A percentile compares a stretch with the other conserved stretches of the same genome.
Conservation (phyloP, 1,284 basidiomycete genomes). For the Ganoderma lingzhi region DNA sequence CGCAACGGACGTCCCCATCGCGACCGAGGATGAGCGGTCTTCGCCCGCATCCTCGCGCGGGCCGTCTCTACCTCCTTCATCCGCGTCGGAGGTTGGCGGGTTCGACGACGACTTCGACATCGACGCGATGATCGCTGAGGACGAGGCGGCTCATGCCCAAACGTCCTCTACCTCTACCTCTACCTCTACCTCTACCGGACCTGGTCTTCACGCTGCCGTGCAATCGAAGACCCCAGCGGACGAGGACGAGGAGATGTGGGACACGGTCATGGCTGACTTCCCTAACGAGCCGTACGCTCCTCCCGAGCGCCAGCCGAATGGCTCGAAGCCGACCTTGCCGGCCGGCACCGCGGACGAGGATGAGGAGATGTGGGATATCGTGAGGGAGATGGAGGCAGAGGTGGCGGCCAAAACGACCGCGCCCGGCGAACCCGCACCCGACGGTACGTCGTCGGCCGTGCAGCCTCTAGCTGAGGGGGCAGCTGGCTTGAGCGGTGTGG, state of each 20-base stretch:
- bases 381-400: constrained; percentile 62
- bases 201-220: background rate
- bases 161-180: background rate
- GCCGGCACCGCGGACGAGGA: constrained; percentile 49
- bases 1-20: constrained; percentile 32
- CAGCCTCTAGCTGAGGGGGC: background rate
- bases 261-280: constrained; percentile 45
- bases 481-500: constrained; percentile 10
- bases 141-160: constrained; percentile 43
- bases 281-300: constrained; percentile 29
- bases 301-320: constrained; percentile 9
- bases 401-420: constrained; percentile 15
- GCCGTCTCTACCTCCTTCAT: constrained; percentile 54
- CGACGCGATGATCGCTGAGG: constrained; percentile 57
- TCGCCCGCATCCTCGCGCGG: constrained; percentile 43
- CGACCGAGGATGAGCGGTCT: constrained; percentile 41
- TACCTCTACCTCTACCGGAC: constrained; percentile 15
- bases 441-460: background rate
- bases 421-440: background rate
- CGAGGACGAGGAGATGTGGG: constrained; percentile 67
- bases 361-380: constrained; percentile 74
- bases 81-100: constrained; percentile 44
- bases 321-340: constrained; percentile 1
- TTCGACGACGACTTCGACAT: constrained; percentile 63
- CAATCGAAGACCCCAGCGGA: constrained; percentile 39